Evolutionary conservation across 306 rosid genomes (phyloP), one percentile per base, ranked within the genome.

Genomic region (Echinosophora koreensis): DNA sequence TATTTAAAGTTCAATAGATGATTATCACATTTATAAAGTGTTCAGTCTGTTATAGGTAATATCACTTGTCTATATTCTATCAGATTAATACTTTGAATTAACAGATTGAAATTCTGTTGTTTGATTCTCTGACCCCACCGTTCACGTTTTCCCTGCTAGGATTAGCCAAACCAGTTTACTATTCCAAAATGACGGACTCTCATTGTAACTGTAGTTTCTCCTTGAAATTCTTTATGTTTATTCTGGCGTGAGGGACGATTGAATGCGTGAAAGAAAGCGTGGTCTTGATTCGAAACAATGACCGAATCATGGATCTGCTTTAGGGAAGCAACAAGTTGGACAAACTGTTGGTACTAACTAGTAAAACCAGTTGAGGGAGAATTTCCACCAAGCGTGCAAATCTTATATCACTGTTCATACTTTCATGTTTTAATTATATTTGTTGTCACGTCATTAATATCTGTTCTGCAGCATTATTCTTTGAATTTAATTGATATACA

Each of bases 11-110:
- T 87, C 78, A 85, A 65, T 73, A 77, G 71, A 77, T 76, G 41
- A 81, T 72, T 27, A 66, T 74, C 76, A 61, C 81, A 79, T 87
- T 82, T 80, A 81, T 84, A 77, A 69, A 34, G 60, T 74, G 50
- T 71, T 70, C 8, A 17, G 51, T 42, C 73, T 67, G 76, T 83
- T 76, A 78, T 82, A 51, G 61, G 37, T 69, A 10, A 50, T 22
- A 70, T 55, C 42, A 50, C 47, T 76, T 68, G 66, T 61, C 13
- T 49, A 35, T 57, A 11, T 12, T 10, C 73, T 59, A 60, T 59
- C 57, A 76, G 80, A 59, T 71, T 64, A 39, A 51, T 71, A 44
- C 37, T 14, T 51, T 73, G 47, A 55, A 58, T 54, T 65, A 32
- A 27, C 16, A 12, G 10, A 66, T 27, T 13, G 49, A 71, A 80